A percentile compares a stretch with the other conserved stretches of the same genome.
Conservation (phyloP, 2,329 filamentous ascomycete species). For the Botrytis byssoidea region DNA sequence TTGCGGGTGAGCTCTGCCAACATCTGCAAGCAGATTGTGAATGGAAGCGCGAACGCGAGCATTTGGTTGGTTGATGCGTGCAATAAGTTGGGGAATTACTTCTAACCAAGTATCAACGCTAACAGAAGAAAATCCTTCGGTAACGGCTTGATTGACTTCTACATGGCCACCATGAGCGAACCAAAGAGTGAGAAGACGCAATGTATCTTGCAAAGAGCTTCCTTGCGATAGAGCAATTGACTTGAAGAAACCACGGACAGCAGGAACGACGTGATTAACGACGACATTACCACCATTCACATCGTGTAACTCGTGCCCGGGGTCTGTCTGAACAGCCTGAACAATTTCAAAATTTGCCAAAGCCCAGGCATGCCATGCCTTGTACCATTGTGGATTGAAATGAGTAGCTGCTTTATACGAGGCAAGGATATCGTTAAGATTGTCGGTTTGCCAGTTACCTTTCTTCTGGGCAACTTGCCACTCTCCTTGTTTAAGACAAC, state of each 20-base stretch:
- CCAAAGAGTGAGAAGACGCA: conserved; percentile 91
- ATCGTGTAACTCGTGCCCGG: conserved; percentile 39
- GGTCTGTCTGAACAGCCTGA: conserved; percentile 59
- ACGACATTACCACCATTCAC: conserved; percentile 64
- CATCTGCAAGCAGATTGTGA: conserved; percentile 86
- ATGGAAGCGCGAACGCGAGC: conserved; percentile 83
- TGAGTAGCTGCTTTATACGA: conserved; percentile 90
- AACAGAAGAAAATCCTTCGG: conserved; percentile 85
- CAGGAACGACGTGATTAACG: conserved; percentile 87
- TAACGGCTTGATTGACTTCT: conserved; percentile 85
- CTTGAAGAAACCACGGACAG: conserved; percentile 94
- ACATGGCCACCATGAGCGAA: conserved; percentile 86
- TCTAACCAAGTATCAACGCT: conserved; percentile 98
- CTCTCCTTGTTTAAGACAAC: conserved; percentile 92
- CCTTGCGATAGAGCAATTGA: conserved; percentile 90
- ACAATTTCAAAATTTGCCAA: conserved; percentile 98
- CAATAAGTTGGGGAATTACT: conserved; percentile 95
- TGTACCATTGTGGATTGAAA: conserved; percentile 95
- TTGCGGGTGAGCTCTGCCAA: conserved; percentile 92
- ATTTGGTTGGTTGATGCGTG: conserved; percentile 95
- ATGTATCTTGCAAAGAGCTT: conserved; percentile 92
- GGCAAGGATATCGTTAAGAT: conserved; percentile 83
- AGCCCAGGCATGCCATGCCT: conserved; percentile 99
- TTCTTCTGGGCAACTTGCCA: conserved; percentile 87
- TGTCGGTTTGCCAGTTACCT: conserved; percentile 83